These are phyloP conservation scores for Botrytis byssoidea DNA, from an alignment of 2,329 filamentous ascomycete genomes.

Conservation along the genomic window DNA sequence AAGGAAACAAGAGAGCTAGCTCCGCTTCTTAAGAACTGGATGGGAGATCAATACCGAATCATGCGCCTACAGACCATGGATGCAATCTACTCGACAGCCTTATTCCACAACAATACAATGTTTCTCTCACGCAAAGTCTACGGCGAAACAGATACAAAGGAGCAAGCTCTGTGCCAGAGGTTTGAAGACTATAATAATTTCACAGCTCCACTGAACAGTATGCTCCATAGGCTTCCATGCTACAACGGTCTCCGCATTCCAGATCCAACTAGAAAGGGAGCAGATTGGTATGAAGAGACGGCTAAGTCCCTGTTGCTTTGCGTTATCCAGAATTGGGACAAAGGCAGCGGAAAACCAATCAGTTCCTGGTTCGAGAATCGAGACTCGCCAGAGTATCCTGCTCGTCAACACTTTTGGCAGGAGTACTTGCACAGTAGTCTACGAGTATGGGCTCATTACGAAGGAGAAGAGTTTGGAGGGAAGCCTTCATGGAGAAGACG, in stretches of 20 bases:
- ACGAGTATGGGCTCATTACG: neutral
- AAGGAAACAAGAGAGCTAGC: neutral
- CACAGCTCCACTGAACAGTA: neutral
- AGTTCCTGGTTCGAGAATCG: neutral
- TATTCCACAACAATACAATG: neutral
- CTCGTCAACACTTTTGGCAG: neutral
- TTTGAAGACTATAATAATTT: neutral
- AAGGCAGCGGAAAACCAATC: neutral
- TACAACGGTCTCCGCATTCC: neutral
- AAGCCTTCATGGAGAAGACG: too few species aligned
- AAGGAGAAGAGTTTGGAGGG: neutral
- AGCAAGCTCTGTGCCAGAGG: neutral
- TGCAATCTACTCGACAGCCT: neutral
- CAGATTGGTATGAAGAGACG: neutral
- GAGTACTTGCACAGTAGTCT: neutral
- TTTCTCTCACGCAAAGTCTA: neutral
- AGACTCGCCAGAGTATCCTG: neutral
- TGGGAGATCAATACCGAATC: neutral
- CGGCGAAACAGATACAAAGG: neutral
- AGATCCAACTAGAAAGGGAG: neutral
- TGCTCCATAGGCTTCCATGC: fast-evolving
- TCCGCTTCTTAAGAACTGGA: neutral
- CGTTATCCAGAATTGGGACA: neutral
- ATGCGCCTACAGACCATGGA: neutral
- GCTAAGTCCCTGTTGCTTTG: neutral